Conservation (phyloP, 768 basidiomycete species). For the Gyrodon lividus region DNA sequence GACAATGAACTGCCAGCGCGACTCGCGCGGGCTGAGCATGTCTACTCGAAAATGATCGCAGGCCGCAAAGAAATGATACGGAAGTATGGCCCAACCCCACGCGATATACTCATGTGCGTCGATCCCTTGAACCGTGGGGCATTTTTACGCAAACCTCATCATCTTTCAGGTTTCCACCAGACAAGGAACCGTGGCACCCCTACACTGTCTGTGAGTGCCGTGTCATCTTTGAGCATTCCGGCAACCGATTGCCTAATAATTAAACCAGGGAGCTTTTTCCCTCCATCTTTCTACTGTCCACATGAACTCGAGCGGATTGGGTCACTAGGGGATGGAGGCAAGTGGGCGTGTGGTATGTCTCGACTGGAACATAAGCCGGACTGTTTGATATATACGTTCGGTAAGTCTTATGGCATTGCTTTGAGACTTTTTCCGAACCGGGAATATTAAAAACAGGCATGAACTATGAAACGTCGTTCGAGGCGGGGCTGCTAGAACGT, state of each 20-base stretch:
- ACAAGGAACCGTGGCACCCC: slow-evolving; percentile 52
- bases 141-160: slow-evolving; percentile 3
- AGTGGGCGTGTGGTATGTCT: slow-evolving; percentile 67
- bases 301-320: slow-evolving; percentile 43
- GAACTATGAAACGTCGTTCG: slow-evolving; percentile 64
- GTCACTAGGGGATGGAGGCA: slow-evolving; percentile 64
- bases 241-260: slow-evolving; percentile 2
- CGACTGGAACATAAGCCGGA: slow-evolving; percentile 50
- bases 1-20: slow-evolving; percentile 40
- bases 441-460: slow-evolving; percentile 33
- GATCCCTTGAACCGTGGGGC: slow-evolving; percentile 1
- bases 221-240: neutral
- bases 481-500: slow-evolving; percentile 52
- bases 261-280: slow-evolving; percentile 45
- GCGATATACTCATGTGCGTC: slow-evolving; percentile 43
- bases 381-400: slow-evolving; percentile 64
- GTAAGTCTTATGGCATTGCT: slow-evolving; percentile 28
- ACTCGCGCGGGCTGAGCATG: slow-evolving; percentile 41
- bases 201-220: slow-evolving; percentile 54
- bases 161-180: slow-evolving; percentile 49
- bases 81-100: slow-evolving; percentile 51
- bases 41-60: slow-evolving; percentile 44
- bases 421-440: neutral
- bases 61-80: slow-evolving; percentile 49
- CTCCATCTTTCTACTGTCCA: slow-evolving; percentile 43